Percentiles rank a stretch among this genome's conserved stretches.
phyloP scores from a whole-genome alignment of 139 green algal genomes.

The Nannochloris sp. region DNA sequence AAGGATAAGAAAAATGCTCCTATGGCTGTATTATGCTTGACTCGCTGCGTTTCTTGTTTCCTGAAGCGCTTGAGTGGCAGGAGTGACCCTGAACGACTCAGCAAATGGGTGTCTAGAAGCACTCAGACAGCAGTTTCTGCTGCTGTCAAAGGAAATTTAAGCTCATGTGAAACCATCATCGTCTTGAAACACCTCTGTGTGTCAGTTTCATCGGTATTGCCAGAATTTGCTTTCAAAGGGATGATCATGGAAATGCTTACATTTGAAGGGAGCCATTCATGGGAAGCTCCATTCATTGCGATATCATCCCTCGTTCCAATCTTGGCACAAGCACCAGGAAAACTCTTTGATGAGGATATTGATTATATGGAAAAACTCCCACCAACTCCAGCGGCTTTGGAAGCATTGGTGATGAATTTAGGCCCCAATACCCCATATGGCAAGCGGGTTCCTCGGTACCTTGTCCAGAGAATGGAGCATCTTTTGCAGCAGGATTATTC shows the following conservation, averaged over 20 bases:
- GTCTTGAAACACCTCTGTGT: constrained; percentile 42
- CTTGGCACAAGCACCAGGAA: constrained; percentile 16
- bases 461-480: neutral
- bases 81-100: constrained; percentile 13
- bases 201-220: constrained; percentile 36
- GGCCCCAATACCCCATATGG: constrained; percentile 34
- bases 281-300: constrained; percentile 42
- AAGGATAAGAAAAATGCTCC: constrained; percentile 18
- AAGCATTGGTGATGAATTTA: constrained; percentile 4
- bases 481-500: neutral
- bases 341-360: constrained; percentile 8
- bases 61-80: constrained; percentile 8
- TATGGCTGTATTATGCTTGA: constrained; percentile 26
- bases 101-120: constrained; percentile 45
- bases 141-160: constrained; percentile 42
- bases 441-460: neutral
- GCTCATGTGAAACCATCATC: constrained; percentile 38
- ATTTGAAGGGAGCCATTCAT: constrained; percentile 32
- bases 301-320: constrained; percentile 46
- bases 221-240: constrained; percentile 50
- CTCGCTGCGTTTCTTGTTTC: constrained; percentile 25
- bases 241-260: constrained; percentile 66
- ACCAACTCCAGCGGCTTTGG: neutral
- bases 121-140: constrained; percentile 35
- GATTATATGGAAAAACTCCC: neutral